Base-by-base conservation (phyloP, 2,329 filamentous ascomycete species). In the Diaporthe citrichinensis region DNA sequence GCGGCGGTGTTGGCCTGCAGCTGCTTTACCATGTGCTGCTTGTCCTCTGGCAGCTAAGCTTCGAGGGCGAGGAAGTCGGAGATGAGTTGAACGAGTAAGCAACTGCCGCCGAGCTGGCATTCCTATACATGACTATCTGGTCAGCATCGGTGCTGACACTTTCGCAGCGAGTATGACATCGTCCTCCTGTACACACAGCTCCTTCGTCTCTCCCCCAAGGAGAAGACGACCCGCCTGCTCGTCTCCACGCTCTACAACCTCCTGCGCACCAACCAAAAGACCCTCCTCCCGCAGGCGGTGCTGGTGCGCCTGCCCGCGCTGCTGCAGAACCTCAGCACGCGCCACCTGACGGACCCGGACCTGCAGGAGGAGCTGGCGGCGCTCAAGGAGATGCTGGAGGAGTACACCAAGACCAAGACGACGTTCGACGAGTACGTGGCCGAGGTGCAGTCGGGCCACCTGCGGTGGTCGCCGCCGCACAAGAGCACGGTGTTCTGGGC, bases 1-100 rank as follows among this genome's bases (percentile, higher is more conserved):
- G 95, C 75, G 95, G 95, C 67, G 95, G 95, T 12, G 95, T 99
- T 76, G 95, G 95, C 2, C 87, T 99, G 55, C 97, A 99, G 84
- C 90, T 98, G 55, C 90, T 99, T 55, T 99, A 99, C 83, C 95
- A 98, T 81, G 94, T 98, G 23, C 90, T 99, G 31, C 89, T 99
- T 69, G 96, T 98, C 17, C 87, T 99, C 75, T 99, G 97, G 97
- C 96, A 98, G 87, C 88, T 99, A 79, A 98, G 95, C 82, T 99
- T 99, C 79, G 97, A 98, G 83, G 95, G 95, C 17, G 92, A 93
- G 76, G 85, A 88, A 2, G 88, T 93, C 81, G 91, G 91, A 51
- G 90, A 93, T 76, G 95, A 96, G 57, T 88, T 99, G 75, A 94
- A 98, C 84, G 92, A 95, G 94, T 97, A 89, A 81, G 93, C 85